Conservation (phyloP, 306 rosid species). For the Glycine latifolia region DNA sequence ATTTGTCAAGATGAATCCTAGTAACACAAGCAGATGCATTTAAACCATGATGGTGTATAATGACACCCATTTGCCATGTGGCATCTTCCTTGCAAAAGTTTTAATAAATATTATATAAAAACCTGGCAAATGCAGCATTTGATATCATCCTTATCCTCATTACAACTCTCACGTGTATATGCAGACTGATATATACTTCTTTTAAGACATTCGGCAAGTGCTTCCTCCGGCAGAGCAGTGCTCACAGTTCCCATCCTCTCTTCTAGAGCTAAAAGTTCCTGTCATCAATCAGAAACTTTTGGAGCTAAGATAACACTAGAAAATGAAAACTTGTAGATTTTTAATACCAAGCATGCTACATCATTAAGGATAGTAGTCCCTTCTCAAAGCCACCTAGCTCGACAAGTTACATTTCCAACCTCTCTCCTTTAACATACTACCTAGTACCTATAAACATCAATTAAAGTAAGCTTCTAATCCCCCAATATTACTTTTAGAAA, state of each 20-base stretch:
- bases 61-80: neutral
- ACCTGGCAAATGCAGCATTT: conserved; percentile 97
- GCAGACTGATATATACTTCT: conserved; percentile 60
- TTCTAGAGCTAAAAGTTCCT: conserved; percentile 92
- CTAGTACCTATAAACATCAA: neutral
- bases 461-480: neutral
- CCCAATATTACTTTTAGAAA: conserved; percentile 18
- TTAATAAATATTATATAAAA: conserved; percentile 9
- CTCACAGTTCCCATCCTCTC: conserved; percentile 93
- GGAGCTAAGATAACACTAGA: neutral
- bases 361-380: conserved; percentile 27
- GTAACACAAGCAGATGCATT: neutral
- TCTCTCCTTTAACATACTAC: neutral
- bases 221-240: conserved; percentile 81
- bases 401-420: conserved; percentile 16
- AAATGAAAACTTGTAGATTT: neutral
- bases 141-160: conserved; percentile 56
- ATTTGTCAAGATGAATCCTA: conserved; percentile 19
- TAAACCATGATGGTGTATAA: conserved; percentile 10
- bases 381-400: conserved; percentile 25
- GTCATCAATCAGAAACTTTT: conserved; percentile 33
- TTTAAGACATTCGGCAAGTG: conserved; percentile 65
- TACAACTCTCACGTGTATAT: conserved; percentile 40
- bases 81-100: neutral
- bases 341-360: neutral